Evolutionary conservation across 177 flowering plant species (phyloP).

Genomic region (Vitis hybrid): DNA sequence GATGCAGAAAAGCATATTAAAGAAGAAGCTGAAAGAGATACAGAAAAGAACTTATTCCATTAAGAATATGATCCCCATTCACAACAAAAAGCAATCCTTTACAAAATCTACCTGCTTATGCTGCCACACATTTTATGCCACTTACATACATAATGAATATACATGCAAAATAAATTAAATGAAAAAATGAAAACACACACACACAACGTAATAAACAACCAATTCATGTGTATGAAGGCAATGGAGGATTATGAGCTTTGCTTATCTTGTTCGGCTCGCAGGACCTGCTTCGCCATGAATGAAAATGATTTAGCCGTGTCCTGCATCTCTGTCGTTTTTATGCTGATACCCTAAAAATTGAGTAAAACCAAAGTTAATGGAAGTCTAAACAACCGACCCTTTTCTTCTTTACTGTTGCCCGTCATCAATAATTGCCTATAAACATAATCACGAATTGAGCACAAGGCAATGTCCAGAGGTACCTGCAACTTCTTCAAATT

Average conservation of each 20-base stretch:
- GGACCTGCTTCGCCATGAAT: slow-evolving; percentile 67
- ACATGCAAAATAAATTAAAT: not conserved
- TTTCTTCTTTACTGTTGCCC: not conserved
- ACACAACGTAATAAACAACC: not conserved
- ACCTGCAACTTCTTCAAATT: slow-evolving; percentile 81
- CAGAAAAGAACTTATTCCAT: no score
- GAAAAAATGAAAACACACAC: not conserved
- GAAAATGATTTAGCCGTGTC: slow-evolving; percentile 81
- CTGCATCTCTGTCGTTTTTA: slow-evolving; percentile 72
- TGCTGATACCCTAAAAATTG: slow-evolving; percentile 58
- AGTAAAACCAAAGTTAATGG: not conserved
- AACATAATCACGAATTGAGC: no score
- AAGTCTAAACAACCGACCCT: no score
- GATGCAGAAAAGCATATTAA: no score
- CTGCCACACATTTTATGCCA: not conserved
- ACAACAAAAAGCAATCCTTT: not conserved
- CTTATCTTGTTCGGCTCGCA: slow-evolving; percentile 53
- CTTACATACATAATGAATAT: not conserved
- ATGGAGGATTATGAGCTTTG: slow-evolving; percentile 16
- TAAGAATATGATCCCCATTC: no score
- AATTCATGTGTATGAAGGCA: not conserved
- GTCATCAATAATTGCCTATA: not conserved
- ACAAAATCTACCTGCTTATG: not conserved
- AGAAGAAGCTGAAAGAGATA: no score
- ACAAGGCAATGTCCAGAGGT: not conserved